phyloP scores from a whole-genome alignment of 768 basidiomycete species.

The Mycena galericulata region DNA sequence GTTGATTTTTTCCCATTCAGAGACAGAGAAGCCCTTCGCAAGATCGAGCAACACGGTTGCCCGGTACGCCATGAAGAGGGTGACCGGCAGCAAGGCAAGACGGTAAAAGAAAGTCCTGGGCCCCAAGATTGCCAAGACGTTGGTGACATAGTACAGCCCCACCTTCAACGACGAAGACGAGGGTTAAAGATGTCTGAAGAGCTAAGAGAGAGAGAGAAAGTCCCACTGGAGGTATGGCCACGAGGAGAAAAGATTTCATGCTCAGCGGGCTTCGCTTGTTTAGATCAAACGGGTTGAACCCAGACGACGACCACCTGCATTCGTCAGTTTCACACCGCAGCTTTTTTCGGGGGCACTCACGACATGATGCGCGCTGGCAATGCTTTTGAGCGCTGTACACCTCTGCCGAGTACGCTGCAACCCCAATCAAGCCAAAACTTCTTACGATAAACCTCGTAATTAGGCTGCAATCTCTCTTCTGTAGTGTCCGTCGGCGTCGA shows the following conservation, averaged over 20 bases:
- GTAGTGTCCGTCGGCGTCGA: not conserved
- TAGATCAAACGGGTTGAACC: too few relatives aligned
- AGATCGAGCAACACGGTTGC: conserved; percentile 58
- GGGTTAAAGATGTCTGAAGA: too few relatives aligned
- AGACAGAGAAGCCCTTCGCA: conserved; percentile 40
- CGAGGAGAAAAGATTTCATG: too few relatives aligned
- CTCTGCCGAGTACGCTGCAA: not conserved
- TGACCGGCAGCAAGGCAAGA: conserved; percentile 60
- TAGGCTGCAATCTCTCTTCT: not conserved
- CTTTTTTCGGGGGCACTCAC: too few relatives aligned
- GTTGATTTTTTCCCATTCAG: conserved; percentile 47
- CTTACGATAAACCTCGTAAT: not conserved
- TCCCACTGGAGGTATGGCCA: too few relatives aligned
- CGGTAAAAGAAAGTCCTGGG: conserved; percentile 58
- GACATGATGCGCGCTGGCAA: too few relatives aligned
- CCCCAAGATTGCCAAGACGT: conserved; percentile 60
- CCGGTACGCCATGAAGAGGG: conserved; percentile 57
- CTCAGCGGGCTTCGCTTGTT: too few relatives aligned
- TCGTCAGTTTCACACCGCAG: too few relatives aligned
- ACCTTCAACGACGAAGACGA: too few relatives aligned
- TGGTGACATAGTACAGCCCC: conserved; percentile 58
- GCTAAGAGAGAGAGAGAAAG: too few relatives aligned
- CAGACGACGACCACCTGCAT: too few relatives aligned
- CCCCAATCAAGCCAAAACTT: not conserved
- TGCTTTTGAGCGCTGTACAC: not conserved